phyloP scores from a whole-genome alignment of 1,284 basidiomycete species.

The Austroboletus rostrupii region DNA sequence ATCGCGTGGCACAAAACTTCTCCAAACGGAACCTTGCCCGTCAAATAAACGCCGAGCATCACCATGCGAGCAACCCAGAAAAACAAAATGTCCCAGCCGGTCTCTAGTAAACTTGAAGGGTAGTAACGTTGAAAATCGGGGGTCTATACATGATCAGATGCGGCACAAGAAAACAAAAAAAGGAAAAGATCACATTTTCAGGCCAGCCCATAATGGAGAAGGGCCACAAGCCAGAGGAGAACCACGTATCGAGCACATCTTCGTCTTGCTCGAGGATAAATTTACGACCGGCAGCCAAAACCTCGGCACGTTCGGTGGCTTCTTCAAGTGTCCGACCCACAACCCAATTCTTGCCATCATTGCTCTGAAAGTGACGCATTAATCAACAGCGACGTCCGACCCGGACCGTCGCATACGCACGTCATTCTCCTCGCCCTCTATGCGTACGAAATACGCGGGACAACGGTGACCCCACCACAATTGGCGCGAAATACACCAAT shows the following conservation, averaged over 20 bases:
- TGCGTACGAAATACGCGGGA: slow-evolving; percentile 90
- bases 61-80: slow-evolving; percentile 99
- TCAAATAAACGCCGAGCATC: slow-evolving; percentile 88
- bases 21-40: slow-evolving; percentile 89
- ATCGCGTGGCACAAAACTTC: slow-evolving; percentile 99
- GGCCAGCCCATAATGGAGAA: slow-evolving; percentile 99
- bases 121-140: slow-evolving; percentile 80
- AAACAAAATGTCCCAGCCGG: slow-evolving; percentile 98
- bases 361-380: slow-evolving; percentile 30
- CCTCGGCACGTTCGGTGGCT: slow-evolving; percentile 75
- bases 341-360: slow-evolving; percentile 85
- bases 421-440: slow-evolving; percentile 79
- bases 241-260: slow-evolving; percentile 99
- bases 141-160: slow-evolving; percentile 43
- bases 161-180: not conserved
- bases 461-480: slow-evolving; percentile 99
- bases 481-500: slow-evolving; percentile 99
- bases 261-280: slow-evolving; percentile 92
- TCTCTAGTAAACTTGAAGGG: slow-evolving; percentile 88
- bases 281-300: slow-evolving; percentile 64
- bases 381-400: not conserved
- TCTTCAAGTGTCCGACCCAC: slow-evolving; percentile 82
- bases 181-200: slow-evolving; percentile 53
- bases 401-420: slow-evolving; percentile 39
- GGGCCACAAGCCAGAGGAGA: slow-evolving; percentile 97